Percentiles rank a stretch among this genome's conserved stretches.
These are phyloP conservation scores for Melocanna baccifera DNA, from an alignment of 176 grass and related monocot genomes.

Conservation along the genomic window DNA sequence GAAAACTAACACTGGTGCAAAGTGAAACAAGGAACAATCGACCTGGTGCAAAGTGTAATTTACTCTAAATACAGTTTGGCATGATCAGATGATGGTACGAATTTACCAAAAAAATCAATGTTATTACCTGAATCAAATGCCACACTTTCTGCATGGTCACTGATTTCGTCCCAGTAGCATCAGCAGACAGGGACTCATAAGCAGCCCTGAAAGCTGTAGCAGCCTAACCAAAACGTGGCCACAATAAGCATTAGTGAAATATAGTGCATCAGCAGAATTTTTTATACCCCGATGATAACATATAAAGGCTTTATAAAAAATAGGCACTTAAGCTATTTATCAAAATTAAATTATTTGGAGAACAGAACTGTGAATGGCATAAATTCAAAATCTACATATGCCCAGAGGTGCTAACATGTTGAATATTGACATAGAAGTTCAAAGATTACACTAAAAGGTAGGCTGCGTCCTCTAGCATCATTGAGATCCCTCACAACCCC, in stretches of 20 bases:
- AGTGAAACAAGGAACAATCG: too few relatives aligned
- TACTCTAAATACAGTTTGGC: background rate
- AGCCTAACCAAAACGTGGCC: constrained; percentile 57
- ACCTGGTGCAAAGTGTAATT: too few relatives aligned
- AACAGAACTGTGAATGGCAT: constrained; percentile 14
- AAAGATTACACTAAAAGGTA: constrained; percentile 73
- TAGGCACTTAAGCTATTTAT: constrained; percentile 1
- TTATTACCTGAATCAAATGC: constrained; percentile 82
- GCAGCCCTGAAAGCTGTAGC: constrained; percentile 71
- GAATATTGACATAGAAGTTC: constrained; percentile 26
- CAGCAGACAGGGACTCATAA: constrained; percentile 74
- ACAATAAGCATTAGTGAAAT: constrained; percentile 28
- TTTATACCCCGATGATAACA: background rate
- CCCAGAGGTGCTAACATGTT: background rate
- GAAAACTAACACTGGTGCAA: too few relatives aligned
- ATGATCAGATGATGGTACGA: background rate
- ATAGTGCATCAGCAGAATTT: background rate
- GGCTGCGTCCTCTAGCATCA: constrained; percentile 68
- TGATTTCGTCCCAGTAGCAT: constrained; percentile 62
- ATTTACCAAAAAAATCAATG: background rate
- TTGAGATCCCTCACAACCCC: constrained; percentile 72
- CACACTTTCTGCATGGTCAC: constrained; percentile 97
- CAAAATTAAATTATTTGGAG: constrained; percentile 13
- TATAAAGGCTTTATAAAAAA: constrained; percentile 4
- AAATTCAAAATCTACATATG: constrained; percentile 9